These are phyloP conservation scores for Aspergillus campestris DNA, from an alignment of 495 filamentous ascomycete genomes.

Conservation along the genomic window DNA sequence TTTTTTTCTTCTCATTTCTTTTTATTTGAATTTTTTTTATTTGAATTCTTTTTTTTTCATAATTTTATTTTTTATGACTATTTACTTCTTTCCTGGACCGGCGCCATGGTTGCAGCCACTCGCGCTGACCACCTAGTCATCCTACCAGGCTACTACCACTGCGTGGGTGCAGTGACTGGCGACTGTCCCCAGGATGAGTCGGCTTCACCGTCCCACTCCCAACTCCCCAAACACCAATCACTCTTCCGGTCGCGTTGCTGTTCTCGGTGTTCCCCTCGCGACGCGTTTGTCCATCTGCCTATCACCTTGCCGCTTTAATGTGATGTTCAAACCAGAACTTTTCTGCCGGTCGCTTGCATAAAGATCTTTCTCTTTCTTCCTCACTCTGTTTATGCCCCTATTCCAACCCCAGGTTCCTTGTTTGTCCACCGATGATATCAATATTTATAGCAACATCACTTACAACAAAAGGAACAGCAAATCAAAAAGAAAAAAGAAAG, in stretches of 20 bases:
- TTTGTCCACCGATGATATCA: no score
- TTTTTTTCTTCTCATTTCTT: conserved; percentile 11
- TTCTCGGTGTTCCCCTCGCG: conserved; percentile 22
- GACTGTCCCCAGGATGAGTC: no score
- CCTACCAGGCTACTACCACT: conserved; percentile 3
- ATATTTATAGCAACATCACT: no score
- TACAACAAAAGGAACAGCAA: no score
- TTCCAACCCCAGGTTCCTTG: no score
- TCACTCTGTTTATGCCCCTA: no score
- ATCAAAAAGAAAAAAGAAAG: no score
- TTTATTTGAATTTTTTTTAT: no score
- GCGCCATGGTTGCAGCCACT: conserved; percentile 27
- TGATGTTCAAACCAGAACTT: no score
- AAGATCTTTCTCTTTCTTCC: conserved; percentile 24
- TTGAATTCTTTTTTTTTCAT: no score
- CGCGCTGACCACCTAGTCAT: background rate
- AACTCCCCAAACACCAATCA: conserved; percentile 7
- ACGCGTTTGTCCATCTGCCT: conserved; percentile 20
- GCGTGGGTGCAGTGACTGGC: no score
- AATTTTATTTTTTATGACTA: no score
- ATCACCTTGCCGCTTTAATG: conserved; percentile 30
- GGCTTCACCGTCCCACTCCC: conserved; percentile 3
- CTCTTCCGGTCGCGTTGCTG: conserved; percentile 18
- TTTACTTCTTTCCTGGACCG: conserved; percentile 1
- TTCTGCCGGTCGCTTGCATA: conserved; percentile 29